Evolutionary conservation across 2,329 filamentous ascomycete genomes (phyloP).

Genomic region (Fusarium cicatricum): DNA sequence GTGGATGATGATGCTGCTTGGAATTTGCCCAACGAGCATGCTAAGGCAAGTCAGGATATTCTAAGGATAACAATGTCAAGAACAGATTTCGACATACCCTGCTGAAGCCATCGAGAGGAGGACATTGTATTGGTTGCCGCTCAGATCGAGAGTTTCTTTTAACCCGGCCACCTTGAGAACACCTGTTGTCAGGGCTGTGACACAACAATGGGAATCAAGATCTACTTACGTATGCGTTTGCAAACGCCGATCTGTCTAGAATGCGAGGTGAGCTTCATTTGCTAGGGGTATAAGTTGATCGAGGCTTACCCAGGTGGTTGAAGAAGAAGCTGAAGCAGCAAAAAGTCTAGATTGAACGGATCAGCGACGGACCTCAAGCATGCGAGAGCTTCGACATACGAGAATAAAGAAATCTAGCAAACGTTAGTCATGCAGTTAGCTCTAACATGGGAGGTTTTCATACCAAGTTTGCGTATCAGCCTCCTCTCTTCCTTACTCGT

Average conservation of each 20-base stretch:
- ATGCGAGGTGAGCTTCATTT: not conserved
- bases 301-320: constrained; percentile 17
- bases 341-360: not conserved
- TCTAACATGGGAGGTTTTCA: not conserved
- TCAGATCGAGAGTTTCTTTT: constrained; percentile 53
- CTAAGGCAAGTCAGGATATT: not conserved
- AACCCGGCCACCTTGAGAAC: constrained; percentile 50
- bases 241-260: constrained; percentile 25
- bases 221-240: constrained; percentile 21
- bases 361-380: not conserved
- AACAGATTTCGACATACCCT: constrained; percentile 32
- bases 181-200: not conserved
- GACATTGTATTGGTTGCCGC: constrained; percentile 50
- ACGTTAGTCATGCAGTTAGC: not conserved
- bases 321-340: constrained; percentile 34
- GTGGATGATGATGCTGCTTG: constrained; percentile 65
- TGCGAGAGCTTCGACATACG: not conserved
- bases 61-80: no score
- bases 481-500: constrained; percentile 29
- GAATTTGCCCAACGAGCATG: constrained; percentile 62
- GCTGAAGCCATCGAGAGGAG: constrained; percentile 40
- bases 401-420: constrained; percentile 46
- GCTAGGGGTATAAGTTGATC: no score
- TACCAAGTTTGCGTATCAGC: constrained; percentile 28
- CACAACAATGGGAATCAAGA: accelerated